These are phyloP conservation scores for Triticum timopheevii DNA, from an alignment of 176 grass and related monocot species.

Conservation along the genomic window DNA sequence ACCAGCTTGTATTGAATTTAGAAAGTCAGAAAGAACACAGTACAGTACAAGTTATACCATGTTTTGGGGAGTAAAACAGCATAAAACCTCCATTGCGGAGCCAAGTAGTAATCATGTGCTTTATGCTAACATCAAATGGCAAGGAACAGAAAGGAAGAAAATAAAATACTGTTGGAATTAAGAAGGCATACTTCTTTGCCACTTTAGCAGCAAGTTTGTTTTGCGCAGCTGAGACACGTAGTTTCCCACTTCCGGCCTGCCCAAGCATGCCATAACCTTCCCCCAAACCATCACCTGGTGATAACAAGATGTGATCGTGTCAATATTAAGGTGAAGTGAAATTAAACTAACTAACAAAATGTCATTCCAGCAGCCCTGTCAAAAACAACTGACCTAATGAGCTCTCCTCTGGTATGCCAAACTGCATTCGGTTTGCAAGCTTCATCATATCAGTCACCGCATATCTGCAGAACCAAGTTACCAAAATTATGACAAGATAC, in stretches of 20 bases:
- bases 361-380: background rate
- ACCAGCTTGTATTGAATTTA: background rate
- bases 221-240: constrained; percentile 74
- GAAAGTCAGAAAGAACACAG: background rate
- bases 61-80: background rate
- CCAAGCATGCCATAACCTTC: constrained; percentile 95
- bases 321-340: background rate
- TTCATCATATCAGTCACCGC: constrained; percentile 88
- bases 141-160: constrained; percentile 14
- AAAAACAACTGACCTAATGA: constrained; percentile 66
- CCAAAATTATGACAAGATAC: background rate
- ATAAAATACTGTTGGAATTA: background rate
- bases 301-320: constrained; percentile 22
- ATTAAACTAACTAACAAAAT: constrained; percentile 2
- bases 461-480: constrained; percentile 57
- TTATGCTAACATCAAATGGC: background rate
- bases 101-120: background rate
- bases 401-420: constrained; percentile 84
- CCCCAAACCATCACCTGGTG: constrained; percentile 83
- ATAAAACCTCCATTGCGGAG: background rate
- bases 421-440: constrained; percentile 84
- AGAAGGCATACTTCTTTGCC: constrained; percentile 67
- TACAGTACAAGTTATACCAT: constrained; percentile 9
- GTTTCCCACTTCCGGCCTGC: constrained; percentile 83
- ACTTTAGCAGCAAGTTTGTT: constrained; percentile 62